Percentiles rank a stretch among this genome's conserved stretches.
Conservation (phyloP, 441 rosid genomes). For the Francoa sonchifolia region DNA sequence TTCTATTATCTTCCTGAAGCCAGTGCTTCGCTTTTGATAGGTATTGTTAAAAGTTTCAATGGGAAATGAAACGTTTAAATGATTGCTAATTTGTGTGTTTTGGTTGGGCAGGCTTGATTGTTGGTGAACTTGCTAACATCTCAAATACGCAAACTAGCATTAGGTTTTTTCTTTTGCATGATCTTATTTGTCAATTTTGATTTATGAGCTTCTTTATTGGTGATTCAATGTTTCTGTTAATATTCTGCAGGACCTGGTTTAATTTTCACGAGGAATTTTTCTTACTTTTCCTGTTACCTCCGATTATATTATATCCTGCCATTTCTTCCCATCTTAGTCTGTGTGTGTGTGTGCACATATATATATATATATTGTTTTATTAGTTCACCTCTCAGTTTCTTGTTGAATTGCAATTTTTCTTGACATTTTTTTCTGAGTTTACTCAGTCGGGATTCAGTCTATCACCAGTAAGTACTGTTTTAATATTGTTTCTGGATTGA, state of each 20-base stretch:
- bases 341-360: neutral
- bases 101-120: slow-evolving; percentile 51
- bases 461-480: slow-evolving; percentile 58
- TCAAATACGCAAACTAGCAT: slow-evolving; percentile 84
- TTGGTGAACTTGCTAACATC: slow-evolving; percentile 86
- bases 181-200: neutral
- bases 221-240: slow-evolving; percentile 2
- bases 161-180: slow-evolving; percentile 31
- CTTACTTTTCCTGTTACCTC: slow-evolving; percentile 87
- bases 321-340: neutral
- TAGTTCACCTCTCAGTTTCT: neutral
- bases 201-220: neutral
- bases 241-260: slow-evolving; percentile 73
- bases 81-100: too few relatives aligned
- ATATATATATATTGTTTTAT: too few relatives aligned
- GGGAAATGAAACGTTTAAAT: neutral
- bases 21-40: slow-evolving; percentile 94
- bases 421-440: slow-evolving; percentile 26
- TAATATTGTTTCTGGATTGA: neutral
- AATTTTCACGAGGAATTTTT: slow-evolving; percentile 97
- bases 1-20: slow-evolving; percentile 97
- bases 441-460: slow-evolving; percentile 96
- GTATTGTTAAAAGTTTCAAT: slow-evolving; percentile 12
- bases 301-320: slow-evolving; percentile 90
- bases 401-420: slow-evolving; percentile 22